phyloP scores from a whole-genome alignment of 495 filamentous ascomycete species.

The Opeltia flavorubescens region DNA sequence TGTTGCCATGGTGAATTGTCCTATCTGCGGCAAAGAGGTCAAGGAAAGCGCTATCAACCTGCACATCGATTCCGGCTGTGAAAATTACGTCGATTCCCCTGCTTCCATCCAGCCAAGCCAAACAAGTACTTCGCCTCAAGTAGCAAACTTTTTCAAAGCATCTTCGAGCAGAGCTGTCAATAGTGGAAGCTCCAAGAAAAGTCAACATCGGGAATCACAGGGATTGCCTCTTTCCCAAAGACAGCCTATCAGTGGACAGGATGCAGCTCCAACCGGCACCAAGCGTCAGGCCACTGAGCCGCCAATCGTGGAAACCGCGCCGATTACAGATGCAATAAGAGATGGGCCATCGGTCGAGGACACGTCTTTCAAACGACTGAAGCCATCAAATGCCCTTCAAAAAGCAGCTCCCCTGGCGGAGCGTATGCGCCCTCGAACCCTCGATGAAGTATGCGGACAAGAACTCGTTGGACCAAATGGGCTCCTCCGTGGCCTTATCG shows the following conservation, averaged over 20 bases:
- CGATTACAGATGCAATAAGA: not conserved
- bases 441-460: slow-evolving; percentile 85
- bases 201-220: not conserved
- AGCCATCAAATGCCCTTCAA: slow-evolving; percentile 40
- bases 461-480: slow-evolving; percentile 76
- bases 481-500: slow-evolving; percentile 78
- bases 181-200: not conserved
- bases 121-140: slow-evolving; percentile 25
- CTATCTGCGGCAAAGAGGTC: slow-evolving; percentile 70
- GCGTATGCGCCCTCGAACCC: slow-evolving; percentile 72
- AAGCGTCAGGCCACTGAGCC: not conserved
- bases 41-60: slow-evolving; percentile 67
- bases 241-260: not conserved
- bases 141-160: slow-evolving; percentile 68
- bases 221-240: not conserved
- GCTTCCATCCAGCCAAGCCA: slow-evolving; percentile 28
- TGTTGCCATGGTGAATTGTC: slow-evolving; percentile 61
- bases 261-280: not conserved
- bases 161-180: slow-evolving; percentile 27
- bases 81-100: slow-evolving; percentile 37
- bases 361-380: slow-evolving; percentile 41
- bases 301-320: not conserved
- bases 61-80: slow-evolving; percentile 80
- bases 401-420: slow-evolving; percentile 78
- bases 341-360: not conserved